A percentile compares a stretch with the other conserved stretches of the same genome.
Evolutionary conservation across 257 asterid species (phyloP).

Genomic region (Fraxinus anomala): DNA sequence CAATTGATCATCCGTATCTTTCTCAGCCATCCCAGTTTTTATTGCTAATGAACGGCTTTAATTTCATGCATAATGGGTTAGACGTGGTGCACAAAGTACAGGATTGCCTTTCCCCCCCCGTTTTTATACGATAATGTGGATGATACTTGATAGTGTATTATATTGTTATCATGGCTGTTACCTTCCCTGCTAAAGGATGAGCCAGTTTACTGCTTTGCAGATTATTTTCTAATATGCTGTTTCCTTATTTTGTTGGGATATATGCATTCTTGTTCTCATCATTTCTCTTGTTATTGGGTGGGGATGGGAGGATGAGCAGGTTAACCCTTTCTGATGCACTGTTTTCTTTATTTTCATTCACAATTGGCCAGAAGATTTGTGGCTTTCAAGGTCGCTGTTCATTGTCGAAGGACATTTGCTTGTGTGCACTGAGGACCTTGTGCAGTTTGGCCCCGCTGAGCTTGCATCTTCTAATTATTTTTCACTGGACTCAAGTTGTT

Average conservation of each 20-base stretch:
- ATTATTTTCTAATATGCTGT: neutral
- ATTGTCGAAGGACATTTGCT: slow-evolving; percentile 46
- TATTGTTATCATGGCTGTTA: neutral
- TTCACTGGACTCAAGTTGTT: slow-evolving; percentile 40
- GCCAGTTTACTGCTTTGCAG: neutral
- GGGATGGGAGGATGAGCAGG: neutral
- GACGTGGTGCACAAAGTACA: neutral
- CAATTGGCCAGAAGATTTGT: slow-evolving; percentile 36
- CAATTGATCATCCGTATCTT: neutral
- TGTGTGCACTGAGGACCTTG: slow-evolving; percentile 49
- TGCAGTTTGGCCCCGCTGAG: slow-evolving; percentile 38
- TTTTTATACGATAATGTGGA: neutral
- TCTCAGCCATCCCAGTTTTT: neutral
- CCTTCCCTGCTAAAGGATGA: slow-evolving; percentile 10
- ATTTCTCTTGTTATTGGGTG: neutral
- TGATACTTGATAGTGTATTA: neutral
- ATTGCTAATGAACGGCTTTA: neutral
- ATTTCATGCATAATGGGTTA: neutral
- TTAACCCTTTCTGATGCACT: neutral
- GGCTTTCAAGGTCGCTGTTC: slow-evolving; percentile 51
- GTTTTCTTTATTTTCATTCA: slow-evolving; percentile 1
- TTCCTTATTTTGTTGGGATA: neutral
- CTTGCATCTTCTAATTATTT: slow-evolving; percentile 34
- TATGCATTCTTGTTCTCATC: neutral
- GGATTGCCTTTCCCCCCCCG: neutral